phyloP scores from a whole-genome alignment of 345 rosid species.

The Brassica napus region DNA sequence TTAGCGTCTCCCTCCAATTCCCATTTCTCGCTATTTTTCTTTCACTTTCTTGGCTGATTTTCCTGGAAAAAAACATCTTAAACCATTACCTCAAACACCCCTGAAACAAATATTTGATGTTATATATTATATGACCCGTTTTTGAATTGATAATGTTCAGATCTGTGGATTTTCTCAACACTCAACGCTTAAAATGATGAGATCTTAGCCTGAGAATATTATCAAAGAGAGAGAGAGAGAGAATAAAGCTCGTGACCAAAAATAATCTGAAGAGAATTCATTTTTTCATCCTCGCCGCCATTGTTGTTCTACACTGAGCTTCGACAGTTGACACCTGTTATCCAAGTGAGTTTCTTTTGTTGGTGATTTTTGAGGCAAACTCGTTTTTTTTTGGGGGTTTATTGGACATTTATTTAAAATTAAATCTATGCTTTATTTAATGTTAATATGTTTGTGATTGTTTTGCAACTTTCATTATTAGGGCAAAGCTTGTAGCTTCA shows the following conservation, averaged over 20 bases:
- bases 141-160: conserved; percentile 20
- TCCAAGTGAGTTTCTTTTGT: conserved; percentile 40
- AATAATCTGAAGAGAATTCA: background rate
- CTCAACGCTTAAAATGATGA: conserved; percentile 13
- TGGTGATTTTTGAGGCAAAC: conserved; percentile 40
- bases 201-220: conserved; percentile 29
- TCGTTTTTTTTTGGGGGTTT: conserved; percentile 9
- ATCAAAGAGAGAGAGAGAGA: background rate
- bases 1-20: conserved; percentile 16
- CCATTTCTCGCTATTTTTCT: conserved; percentile 26
- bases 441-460: conserved; percentile 5
- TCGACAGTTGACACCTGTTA: conserved; percentile 44
- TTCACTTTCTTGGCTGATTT: conserved; percentile 32
- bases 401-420: background rate
- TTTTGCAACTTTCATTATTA: conserved; percentile 25
- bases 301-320: conserved; percentile 37
- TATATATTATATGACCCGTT: background rate
- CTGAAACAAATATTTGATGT: background rate
- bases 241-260: conserved; percentile 19
- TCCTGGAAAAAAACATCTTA: background rate
- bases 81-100: background rate
- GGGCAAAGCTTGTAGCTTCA: conserved; percentile 32
- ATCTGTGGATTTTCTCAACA: conserved; percentile 31
- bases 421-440: conserved; percentile 14
- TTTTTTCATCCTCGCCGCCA: conserved; percentile 24